These are phyloP conservation scores for Parasitella parasitica DNA, from an alignment of 371 early-diverging fungal species.

Conservation along the genomic window DNA sequence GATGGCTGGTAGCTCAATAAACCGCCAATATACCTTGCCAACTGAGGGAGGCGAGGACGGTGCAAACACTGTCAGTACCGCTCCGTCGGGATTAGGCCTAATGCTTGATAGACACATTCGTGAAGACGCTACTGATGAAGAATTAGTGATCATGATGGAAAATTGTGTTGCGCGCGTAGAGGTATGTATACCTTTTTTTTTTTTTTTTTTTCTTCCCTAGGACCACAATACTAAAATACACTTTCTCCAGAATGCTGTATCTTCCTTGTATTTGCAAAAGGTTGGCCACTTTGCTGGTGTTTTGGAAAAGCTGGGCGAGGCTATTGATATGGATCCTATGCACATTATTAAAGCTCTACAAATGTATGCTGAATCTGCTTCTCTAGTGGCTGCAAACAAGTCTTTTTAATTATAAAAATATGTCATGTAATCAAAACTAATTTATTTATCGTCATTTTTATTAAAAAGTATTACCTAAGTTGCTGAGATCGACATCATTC, in stretches of 20 bases:
- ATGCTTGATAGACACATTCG: constrained; percentile 45
- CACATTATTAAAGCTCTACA: constrained; percentile 63
- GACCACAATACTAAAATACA: too few species aligned
- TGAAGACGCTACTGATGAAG: constrained; percentile 59
- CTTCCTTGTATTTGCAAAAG: constrained; percentile 59
- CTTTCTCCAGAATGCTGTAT: constrained; percentile 52
- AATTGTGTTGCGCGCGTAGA: constrained; percentile 63
- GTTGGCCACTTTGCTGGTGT: constrained; percentile 56
- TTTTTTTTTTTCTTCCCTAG: too few species aligned
- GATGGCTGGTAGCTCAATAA: constrained; percentile 31
- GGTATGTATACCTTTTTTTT: too few species aligned
- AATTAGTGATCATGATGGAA: constrained; percentile 56
- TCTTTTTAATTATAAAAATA: not conserved
- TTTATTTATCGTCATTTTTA: too few species aligned
- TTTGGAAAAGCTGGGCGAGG: constrained; percentile 59
- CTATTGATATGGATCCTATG: constrained; percentile 55
- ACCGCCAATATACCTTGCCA: constrained; percentile 14
- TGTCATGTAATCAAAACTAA: too few species aligned
- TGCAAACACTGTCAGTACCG: constrained; percentile 28
- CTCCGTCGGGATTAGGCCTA: constrained; percentile 22
- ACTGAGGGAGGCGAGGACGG: not conserved
- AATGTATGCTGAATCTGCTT: constrained; percentile 56
- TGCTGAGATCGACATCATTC: too few species aligned
- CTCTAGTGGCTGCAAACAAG: not conserved
- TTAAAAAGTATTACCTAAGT: too few species aligned